phyloP scores from a whole-genome alignment of 2,329 filamentous ascomycete genomes.

The Monosporascus sp. region DNA sequence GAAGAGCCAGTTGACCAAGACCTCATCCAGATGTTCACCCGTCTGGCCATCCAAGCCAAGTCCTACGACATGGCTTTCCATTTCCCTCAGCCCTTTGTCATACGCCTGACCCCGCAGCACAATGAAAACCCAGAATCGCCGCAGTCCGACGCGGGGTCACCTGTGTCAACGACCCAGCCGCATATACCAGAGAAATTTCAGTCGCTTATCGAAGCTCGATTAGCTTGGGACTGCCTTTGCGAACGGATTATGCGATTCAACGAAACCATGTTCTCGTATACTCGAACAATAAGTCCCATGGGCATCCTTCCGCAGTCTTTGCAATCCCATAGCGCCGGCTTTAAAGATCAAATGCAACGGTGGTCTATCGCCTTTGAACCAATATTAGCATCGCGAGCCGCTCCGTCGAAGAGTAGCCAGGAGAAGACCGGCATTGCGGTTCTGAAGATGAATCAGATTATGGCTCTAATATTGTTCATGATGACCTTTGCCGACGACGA shows the following conservation, averaged over 20 bases:
- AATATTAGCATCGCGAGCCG: conserved; percentile 44
- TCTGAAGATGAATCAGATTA: conserved; percentile 58
- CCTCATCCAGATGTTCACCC: conserved; percentile 57
- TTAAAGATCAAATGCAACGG: conserved; percentile 45
- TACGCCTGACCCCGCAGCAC: conserved; percentile 40
- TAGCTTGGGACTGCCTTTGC: conserved; percentile 51
- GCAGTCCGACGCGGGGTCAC: conserved; percentile 37
- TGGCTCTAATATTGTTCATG: conserved; percentile 50
- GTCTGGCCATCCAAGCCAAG: conserved; percentile 60
- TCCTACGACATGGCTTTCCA: conserved; percentile 66
- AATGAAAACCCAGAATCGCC: conserved; percentile 34
- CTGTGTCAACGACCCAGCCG: conserved; percentile 31
- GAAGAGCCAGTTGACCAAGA: conserved; percentile 52
- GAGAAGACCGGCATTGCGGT: conserved; percentile 57
- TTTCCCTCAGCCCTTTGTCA: conserved; percentile 57
- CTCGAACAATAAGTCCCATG: conserved; percentile 45
- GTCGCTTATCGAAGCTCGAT: conserved; percentile 48
- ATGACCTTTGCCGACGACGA: conserved; percentile 58
- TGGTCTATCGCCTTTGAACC: conserved; percentile 54
- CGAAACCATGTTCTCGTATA: conserved; percentile 46
- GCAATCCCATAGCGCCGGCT: conserved; percentile 41
- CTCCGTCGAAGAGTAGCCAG: conserved; percentile 44
- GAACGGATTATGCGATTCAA: conserved; percentile 55
- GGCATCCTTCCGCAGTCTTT: conserved; percentile 45
- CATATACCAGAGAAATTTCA: conserved; percentile 42